phyloP scores from a whole-genome alignment of 2,329 filamentous ascomycete species.

The Albophoma yamanashiensis region DNA sequence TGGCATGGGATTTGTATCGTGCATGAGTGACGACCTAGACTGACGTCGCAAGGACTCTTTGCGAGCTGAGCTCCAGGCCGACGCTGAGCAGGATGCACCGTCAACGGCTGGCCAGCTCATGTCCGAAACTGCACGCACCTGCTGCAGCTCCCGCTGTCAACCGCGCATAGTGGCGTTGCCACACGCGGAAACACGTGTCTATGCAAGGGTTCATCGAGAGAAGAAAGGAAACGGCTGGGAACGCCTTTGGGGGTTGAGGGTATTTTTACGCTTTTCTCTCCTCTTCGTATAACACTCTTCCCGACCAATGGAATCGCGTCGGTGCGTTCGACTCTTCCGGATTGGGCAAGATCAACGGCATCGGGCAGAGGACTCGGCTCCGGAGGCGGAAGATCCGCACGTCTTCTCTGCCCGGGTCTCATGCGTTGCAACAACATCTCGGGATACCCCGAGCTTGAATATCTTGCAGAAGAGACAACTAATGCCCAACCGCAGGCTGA shows the following conservation, averaged over 20 bases:
- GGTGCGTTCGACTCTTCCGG: background rate
- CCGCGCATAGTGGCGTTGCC: background rate
- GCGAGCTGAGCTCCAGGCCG: too few relatives aligned
- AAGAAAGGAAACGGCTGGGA: background rate
- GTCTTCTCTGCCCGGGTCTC: too few relatives aligned
- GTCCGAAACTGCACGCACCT: too few relatives aligned
- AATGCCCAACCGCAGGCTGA: too few relatives aligned
- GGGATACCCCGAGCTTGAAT: background rate
- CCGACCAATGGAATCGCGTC: background rate
- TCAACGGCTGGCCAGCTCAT: too few relatives aligned
- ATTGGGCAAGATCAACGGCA: background rate
- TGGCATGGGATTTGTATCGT: too few relatives aligned
- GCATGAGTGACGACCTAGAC: too few relatives aligned
- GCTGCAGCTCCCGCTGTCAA: background rate
- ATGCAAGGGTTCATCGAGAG: background rate
- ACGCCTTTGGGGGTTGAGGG: background rate
- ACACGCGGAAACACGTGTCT: background rate
- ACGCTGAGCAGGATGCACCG: too few relatives aligned
- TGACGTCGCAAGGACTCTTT: background rate
- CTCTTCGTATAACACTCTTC: background rate
- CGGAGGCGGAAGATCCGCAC: background rate
- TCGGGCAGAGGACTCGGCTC: background rate
- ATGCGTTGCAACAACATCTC: too few relatives aligned
- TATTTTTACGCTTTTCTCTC: background rate
- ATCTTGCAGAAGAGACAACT: background rate